Conservation (phyloP, 306 rosid genomes). For the Vigna radiata region DNA sequence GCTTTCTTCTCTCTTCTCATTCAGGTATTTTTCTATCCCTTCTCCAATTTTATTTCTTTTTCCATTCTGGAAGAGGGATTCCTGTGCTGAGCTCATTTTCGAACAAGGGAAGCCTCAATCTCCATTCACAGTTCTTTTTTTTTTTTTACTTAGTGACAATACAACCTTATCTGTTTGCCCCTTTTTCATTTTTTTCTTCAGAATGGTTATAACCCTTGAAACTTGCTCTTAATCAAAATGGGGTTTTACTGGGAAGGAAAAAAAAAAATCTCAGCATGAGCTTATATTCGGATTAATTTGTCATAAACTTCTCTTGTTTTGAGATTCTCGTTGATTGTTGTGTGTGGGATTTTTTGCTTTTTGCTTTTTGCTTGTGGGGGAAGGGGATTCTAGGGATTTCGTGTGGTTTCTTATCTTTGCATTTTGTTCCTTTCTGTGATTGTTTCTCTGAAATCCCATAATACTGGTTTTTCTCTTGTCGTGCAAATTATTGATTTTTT, state of each 20-base stretch:
- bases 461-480: constrained; percentile 1
- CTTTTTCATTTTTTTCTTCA: background rate
- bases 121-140: constrained; percentile 30
- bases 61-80: background rate
- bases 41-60: constrained; percentile 3
- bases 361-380: constrained; percentile 20
- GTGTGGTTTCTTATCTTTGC: constrained; percentile 17
- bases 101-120: constrained; percentile 34
- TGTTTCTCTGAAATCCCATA: constrained; percentile 24
- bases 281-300: constrained; percentile 41
- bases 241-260: constrained; percentile 41
- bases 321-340: background rate
- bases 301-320: background rate
- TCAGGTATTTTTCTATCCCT: constrained; percentile 42
- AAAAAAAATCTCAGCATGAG: constrained; percentile 17
- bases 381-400: constrained; percentile 45
- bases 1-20: background rate
- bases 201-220: constrained; percentile 30
- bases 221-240: constrained; percentile 31
- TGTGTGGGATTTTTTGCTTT: constrained; percentile 19
- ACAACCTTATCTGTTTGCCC: constrained; percentile 4
- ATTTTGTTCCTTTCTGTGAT: constrained; percentile 18
- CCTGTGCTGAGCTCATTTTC: constrained; percentile 16
- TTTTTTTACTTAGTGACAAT: constrained; percentile 9
- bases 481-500: constrained; percentile 32